Base-by-base conservation (phyloP, 352 stramenopile species). In the Plasmopara viticola region DNA sequence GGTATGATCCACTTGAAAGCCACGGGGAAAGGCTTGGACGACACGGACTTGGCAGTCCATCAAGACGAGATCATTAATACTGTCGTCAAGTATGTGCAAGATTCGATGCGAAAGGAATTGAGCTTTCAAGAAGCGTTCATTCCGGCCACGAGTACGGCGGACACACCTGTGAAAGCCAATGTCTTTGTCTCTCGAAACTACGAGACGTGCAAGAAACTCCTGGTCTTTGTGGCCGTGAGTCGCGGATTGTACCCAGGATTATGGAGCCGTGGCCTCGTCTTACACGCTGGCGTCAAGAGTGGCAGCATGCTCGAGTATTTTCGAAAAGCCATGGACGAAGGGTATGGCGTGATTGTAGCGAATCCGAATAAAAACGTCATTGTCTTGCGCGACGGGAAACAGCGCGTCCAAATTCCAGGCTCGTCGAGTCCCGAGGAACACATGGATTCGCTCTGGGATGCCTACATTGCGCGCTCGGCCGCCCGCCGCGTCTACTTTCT, bases 321-420 rank as follows among this genome's bases (percentile, higher is more conserved):
- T 51, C 78, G 83, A 58, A 90, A 91, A 59, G 86, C 86, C 5
- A 74, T 93, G 1, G 78, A 88, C 48, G 75, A 91, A 51, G 81
- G 78, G 4, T 92, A 92, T 50, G 86, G 86, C 34, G 89, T 95
- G 39, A 78, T 94, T 48, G 84, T 95, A 2, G 79, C 83, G 25
- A 95, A 95, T 51, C 86, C 86, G 0, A 94, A 93, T 70, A 94
- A 94, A 65, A 95, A 94, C 60, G 82, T 88, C 10, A 90, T 92
- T 48, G 74, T 91, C 41, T 58, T 86, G 51, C 72, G 78, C 8
- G 79, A 94, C 41, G 76, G 76, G 48, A 93, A 91, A 59, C 78
- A 90, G 57, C 71, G 83, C 14, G 42, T 92, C 33, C 80, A 85
- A 46, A 95, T 95, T 53, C 86, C 86, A 0, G 80, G 84, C 5